These are phyloP conservation scores for Ilex aquifolium DNA, from an alignment of 257 asterid species.

Conservation along the genomic window DNA sequence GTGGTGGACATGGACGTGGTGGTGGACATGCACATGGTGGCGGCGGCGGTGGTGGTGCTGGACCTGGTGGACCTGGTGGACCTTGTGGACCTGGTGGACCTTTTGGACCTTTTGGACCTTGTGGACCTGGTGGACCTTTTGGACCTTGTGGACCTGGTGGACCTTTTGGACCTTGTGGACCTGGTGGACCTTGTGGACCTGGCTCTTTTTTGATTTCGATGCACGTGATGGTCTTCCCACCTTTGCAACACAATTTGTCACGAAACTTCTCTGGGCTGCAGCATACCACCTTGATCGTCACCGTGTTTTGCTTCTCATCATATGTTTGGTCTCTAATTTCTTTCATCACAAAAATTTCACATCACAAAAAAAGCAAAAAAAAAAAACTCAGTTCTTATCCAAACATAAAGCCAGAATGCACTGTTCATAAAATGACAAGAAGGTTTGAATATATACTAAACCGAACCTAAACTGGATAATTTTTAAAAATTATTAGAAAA, in stretches of 20 bases:
- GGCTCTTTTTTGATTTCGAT: neutral
- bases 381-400: neutral
- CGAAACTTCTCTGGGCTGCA: neutral
- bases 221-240: neutral
- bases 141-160: neutral
- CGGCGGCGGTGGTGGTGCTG: neutral
- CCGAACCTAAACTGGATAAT: no score
- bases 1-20: neutral
- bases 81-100: neutral
- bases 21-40: neutral
- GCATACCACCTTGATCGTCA: neutral
- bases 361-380: neutral
- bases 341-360: neutral
- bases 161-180: neutral
- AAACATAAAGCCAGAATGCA: neutral
- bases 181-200: neutral
- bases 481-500: no score
- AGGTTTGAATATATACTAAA: no score
- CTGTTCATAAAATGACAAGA: no score
- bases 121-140: neutral
- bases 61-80: neutral
- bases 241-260: no score
- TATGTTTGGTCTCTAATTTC: neutral
- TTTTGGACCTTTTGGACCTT: neutral
- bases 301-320: neutral